These are phyloP conservation scores for Backusella australiensis DNA, from an alignment of 192 early-diverging fungal species.

Conservation along the genomic window DNA sequence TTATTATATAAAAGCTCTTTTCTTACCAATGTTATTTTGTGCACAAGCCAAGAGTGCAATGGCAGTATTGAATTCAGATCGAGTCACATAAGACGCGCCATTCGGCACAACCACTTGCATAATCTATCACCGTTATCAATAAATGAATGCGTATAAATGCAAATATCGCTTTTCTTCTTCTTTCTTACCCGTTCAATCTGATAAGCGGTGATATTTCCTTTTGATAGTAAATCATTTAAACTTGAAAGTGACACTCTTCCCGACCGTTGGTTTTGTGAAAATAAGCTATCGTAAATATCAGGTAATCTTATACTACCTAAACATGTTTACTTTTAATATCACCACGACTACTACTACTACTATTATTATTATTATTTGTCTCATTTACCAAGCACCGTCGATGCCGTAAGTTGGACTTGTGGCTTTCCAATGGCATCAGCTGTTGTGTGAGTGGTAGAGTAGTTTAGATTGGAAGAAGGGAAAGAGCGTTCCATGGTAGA, in stretches of 20 bases:
- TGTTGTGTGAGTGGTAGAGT: not conserved
- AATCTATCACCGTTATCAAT: slow-evolving; percentile 32
- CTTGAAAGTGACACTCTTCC: slow-evolving; percentile 47
- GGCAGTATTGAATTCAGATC: slow-evolving; percentile 68
- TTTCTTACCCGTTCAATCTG: slow-evolving; percentile 45
- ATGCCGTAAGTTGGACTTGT: not conserved
- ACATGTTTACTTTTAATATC: too few relatives aligned
- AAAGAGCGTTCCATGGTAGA: slow-evolving; percentile 17
- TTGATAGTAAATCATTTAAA: slow-evolving; percentile 41
- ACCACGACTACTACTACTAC: too few relatives aligned
- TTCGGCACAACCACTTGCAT: slow-evolving; percentile 48
- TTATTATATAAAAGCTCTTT: not conserved
- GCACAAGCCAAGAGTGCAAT: slow-evolving; percentile 68
- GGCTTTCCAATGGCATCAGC: not conserved
- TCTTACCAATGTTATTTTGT: slow-evolving; percentile 70
- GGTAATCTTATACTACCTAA: slow-evolving; percentile 48
- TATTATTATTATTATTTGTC: too few relatives aligned
- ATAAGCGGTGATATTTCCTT: slow-evolving; percentile 38
- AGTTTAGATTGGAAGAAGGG: slow-evolving; percentile 12
- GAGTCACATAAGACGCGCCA: slow-evolving; percentile 49
- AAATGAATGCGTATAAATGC: too few relatives aligned
- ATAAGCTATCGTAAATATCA: slow-evolving; percentile 42
- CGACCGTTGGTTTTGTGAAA: slow-evolving; percentile 35
- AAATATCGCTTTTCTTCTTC: too few relatives aligned
- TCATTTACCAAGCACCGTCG: not conserved